Base-by-base conservation (phyloP, 257 asterid species). In the Penstemon eatonii region DNA sequence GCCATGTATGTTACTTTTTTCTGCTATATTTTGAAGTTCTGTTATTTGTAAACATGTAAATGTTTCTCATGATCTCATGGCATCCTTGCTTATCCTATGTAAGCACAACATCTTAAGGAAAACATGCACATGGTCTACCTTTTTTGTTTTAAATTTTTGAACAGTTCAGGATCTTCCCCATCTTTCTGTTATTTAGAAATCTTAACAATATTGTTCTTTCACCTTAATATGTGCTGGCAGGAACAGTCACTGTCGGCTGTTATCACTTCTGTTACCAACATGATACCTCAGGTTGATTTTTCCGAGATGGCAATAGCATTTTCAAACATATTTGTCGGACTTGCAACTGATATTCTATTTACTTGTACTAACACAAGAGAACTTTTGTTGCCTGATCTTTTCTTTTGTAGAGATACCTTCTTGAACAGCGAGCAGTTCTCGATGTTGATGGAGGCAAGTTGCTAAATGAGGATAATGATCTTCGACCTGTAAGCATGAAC, bases 171-270 rank as follows among this genome's bases (percentile, higher is more conserved):
- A 43, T 56, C 39, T 13, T 13, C 11, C 38, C 50, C 43, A 4
- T 8, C 15, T 59, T 77, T 65, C 50, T 49, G 47, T 72, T 53
- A 8, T 40, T 46, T 53, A 47, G 8, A 66, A 44, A 52, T 47
- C 8, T 63, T 55, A 44, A 44, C 10, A 13, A 42, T 18, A 43
- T 61, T 45, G 43, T 37, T 40, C 64, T 33, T 51, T 67, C 45
- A 11, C 56, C 69, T 15, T 37, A 9, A 67, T 47, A 59, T 44
- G 65, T 71, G 77, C 76, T 73, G 76, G 70, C 91, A 93, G 99
- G 99, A 93, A 80, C 95, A 81, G 45, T 90, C 97, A 76, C 80
- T 93, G 75, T 90, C 99, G 52, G 89, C 97, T 72, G 94, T 90
- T 72, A 84, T 90, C 68, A 90, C 89, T 56, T 90, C 97, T 72